phyloP scores from a whole-genome alignment of 2,329 filamentous ascomycete species.

The Fusarium goolgardi region DNA sequence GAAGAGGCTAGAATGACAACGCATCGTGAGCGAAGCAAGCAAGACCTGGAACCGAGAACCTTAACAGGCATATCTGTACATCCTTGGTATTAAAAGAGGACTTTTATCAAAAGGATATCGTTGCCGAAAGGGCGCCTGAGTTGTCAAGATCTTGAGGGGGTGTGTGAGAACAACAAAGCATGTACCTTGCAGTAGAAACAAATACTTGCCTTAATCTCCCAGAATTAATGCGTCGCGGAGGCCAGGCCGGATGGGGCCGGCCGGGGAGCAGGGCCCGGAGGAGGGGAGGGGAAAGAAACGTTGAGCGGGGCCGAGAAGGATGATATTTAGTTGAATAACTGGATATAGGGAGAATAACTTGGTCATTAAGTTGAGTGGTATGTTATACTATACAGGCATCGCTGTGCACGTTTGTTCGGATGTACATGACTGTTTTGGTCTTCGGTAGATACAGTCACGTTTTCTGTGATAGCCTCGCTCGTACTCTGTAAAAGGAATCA shows the following conservation, averaged over 20 bases:
- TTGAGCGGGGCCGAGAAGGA: slow-evolving; percentile 15
- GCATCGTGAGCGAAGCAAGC: slow-evolving; percentile 28
- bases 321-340: slow-evolving; percentile 3
- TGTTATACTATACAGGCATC: slow-evolving; percentile 2
- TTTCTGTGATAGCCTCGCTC: slow-evolving; percentile 15
- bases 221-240: slow-evolving; percentile 44
- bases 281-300: slow-evolving; percentile 11
- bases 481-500: neutral
- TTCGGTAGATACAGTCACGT: slow-evolving; percentile 30
- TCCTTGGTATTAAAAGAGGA: slow-evolving; percentile 11
- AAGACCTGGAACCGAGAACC: slow-evolving; percentile 13
- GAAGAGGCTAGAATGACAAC: slow-evolving; percentile 36
- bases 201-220: slow-evolving; percentile 40
- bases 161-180: neutral
- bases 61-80: slow-evolving; percentile 23
- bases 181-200: slow-evolving; percentile 18
- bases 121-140: slow-evolving; percentile 9
- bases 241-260: slow-evolving; percentile 37
- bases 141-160: slow-evolving; percentile 24
- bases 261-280: slow-evolving; percentile 34
- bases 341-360: neutral
- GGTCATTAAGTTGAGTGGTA: neutral
- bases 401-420: slow-evolving; percentile 8
- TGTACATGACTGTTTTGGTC: slow-evolving; percentile 2
- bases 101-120: slow-evolving; percentile 17